Conservation (phyloP, 768 basidiomycete species). For the Calocera viscosa region DNA sequence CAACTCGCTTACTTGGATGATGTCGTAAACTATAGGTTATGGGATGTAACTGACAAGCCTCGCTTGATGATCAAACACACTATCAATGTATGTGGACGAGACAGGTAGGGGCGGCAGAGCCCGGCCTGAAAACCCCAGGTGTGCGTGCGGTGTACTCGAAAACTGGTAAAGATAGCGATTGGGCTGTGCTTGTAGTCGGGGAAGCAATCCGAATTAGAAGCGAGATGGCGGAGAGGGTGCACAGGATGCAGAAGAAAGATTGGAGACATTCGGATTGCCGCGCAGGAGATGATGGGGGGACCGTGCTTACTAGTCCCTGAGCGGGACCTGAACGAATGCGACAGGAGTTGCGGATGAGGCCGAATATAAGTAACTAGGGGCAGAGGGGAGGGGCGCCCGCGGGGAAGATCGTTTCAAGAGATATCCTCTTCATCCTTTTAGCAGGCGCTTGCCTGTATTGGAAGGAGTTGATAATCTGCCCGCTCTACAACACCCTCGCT, state of each 20-base stretch:
- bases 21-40: too few species aligned
- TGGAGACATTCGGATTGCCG: background rate
- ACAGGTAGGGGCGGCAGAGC: too few species aligned
- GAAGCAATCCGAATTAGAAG: constrained; percentile 4
- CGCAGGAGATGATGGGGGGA: background rate
- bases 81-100: too few species aligned
- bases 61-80: too few species aligned
- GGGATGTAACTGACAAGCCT: too few species aligned
- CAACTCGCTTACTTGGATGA: too few species aligned
- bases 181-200: background rate
- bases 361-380: constrained; percentile 5
- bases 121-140: too few species aligned
- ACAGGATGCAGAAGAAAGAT: background rate
- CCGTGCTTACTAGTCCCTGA: background rate
- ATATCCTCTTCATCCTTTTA: background rate
- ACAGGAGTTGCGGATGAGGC: background rate
- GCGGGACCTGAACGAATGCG: background rate
- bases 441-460: background rate
- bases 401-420: background rate
- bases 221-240: background rate
- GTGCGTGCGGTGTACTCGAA: too few species aligned
- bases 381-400: background rate
- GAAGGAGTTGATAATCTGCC: background rate
- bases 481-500: background rate
- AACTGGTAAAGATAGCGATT: background rate